phyloP scores from a whole-genome alignment of 805 yeast genomes.

The Torulaspora delbrueckii region DNA sequence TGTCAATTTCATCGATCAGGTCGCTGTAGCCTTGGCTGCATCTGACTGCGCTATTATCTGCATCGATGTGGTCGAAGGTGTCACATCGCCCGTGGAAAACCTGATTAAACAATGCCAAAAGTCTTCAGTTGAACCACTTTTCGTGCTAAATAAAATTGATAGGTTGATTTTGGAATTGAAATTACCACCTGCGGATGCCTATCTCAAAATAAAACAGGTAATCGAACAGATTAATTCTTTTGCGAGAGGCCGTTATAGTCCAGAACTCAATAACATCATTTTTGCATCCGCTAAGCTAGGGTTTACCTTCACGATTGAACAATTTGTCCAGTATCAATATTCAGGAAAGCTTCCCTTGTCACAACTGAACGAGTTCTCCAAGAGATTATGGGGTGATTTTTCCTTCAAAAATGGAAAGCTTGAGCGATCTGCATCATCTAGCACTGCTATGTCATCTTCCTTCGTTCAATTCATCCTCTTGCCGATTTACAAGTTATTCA shows the following conservation, averaged over 20 bases:
- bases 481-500: conserved; percentile 74
- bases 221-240: conserved; percentile 61
- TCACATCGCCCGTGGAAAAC: conserved; percentile 52
- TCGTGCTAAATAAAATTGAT: conserved; percentile 79
- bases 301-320: conserved; percentile 59
- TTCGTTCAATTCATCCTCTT: conserved; percentile 64
- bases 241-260: conserved; percentile 47
- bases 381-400: conserved; percentile 73
- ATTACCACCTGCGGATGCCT: conserved; percentile 70
- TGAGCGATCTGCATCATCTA: neutral
- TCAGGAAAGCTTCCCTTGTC: conserved; percentile 34
- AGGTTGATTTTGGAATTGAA: conserved; percentile 74
- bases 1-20: conserved; percentile 73
- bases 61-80: conserved; percentile 83
- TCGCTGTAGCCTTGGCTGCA: conserved; percentile 49
- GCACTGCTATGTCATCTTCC: conserved; percentile 37
- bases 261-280: conserved; percentile 59
- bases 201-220: conserved; percentile 55
- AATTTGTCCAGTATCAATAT: conserved; percentile 56
- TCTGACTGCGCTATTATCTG: conserved; percentile 66
- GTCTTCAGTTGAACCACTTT: conserved; percentile 47
- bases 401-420: conserved; percentile 49
- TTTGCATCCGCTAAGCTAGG: conserved; percentile 67
- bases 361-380: conserved; percentile 41
- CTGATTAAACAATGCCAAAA: conserved; percentile 50